These are phyloP conservation scores for Cercophora samala DNA, from an alignment of 495 filamentous ascomycete genomes.

Conservation along the genomic window DNA sequence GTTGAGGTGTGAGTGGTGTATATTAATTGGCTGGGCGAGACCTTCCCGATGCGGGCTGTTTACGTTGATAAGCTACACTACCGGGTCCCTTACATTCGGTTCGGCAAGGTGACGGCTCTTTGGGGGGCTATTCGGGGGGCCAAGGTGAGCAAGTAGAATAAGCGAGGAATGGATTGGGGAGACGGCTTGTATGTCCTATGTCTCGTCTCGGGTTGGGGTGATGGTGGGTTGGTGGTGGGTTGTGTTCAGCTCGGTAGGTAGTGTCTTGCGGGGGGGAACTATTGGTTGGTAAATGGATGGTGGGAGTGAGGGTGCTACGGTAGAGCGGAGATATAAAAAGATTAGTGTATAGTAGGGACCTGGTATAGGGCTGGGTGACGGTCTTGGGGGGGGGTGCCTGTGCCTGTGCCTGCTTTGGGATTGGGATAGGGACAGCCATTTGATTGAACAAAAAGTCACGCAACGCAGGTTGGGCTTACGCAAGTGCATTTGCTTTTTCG, in stretches of 20 bases:
- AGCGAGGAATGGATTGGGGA: neutral
- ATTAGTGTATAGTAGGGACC: neutral
- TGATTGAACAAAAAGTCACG: neutral
- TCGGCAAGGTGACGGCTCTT: neutral
- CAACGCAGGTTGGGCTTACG: no score
- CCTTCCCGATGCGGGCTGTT: neutral
- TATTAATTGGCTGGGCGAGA: constrained; percentile 8
- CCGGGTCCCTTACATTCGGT: neutral
- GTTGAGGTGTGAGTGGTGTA: neutral
- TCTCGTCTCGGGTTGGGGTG: neutral
- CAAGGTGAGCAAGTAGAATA: neutral
- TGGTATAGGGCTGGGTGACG: neutral
- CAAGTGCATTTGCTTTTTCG: no score
- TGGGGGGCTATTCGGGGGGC: no score
- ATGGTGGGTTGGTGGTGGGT: neutral
- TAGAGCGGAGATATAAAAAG: neutral
- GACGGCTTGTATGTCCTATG: neutral
- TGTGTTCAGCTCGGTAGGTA: neutral
- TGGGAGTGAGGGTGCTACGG: neutral
- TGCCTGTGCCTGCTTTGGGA: neutral
- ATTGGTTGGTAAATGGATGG: neutral
- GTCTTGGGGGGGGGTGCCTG: no score
- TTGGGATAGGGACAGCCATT: neutral
- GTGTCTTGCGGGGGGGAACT: neutral
- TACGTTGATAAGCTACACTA: no score